A percentile compares a stretch with the other conserved stretches of the same genome.
These are phyloP conservation scores for Cladophialophora yegresii DNA, from an alignment of 2,329 filamentous ascomycete genomes.

Conservation along the genomic window DNA sequence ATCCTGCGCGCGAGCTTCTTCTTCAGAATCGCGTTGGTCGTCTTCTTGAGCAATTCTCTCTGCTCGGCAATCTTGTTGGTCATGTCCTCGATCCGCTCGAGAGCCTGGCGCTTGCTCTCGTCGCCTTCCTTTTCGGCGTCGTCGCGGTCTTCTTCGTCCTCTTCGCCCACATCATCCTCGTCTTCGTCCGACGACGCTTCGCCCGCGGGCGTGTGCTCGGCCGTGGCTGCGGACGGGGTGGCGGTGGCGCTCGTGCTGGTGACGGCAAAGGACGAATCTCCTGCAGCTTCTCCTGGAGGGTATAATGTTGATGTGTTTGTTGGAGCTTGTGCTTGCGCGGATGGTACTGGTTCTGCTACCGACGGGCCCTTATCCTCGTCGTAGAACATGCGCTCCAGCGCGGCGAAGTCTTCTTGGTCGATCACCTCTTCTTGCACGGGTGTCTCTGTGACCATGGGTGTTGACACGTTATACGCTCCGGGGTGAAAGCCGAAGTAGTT, in stretches of 20 bases:
- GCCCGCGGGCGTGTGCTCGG: conserved; percentile 34
- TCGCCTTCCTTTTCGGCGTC: conserved; percentile 45
- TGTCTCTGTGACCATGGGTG: conserved; percentile 27
- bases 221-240: conserved; percentile 37
- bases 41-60: conserved; percentile 44
- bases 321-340: conserved; percentile 19
- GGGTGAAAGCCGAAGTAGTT: conserved; percentile 39
- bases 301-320: too few relatives aligned
- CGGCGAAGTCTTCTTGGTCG: conserved; percentile 41
- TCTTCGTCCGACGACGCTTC: conserved; percentile 39
- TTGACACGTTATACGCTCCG: conserved; percentile 38
- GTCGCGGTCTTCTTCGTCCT: conserved; percentile 50
- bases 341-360: conserved; percentile 29
- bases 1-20: conserved; percentile 49
- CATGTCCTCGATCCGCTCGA: conserved; percentile 49
- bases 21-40: conserved; percentile 36
- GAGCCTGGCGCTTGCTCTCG: conserved; percentile 39
- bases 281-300: conserved; percentile 38
- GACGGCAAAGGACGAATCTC: conserved; percentile 36
- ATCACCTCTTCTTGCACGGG: conserved; percentile 42
- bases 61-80: conserved; percentile 50
- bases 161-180: conserved; percentile 41
- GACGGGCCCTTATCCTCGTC: conserved; percentile 41
- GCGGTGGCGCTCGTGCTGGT: conserved; percentile 37
- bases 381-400: conserved; percentile 39